A percentile compares a stretch with the other conserved stretches of the same genome.
phyloP scores from a whole-genome alignment of 2,329 filamentous ascomycete species.

The Xylaria sp. region DNA sequence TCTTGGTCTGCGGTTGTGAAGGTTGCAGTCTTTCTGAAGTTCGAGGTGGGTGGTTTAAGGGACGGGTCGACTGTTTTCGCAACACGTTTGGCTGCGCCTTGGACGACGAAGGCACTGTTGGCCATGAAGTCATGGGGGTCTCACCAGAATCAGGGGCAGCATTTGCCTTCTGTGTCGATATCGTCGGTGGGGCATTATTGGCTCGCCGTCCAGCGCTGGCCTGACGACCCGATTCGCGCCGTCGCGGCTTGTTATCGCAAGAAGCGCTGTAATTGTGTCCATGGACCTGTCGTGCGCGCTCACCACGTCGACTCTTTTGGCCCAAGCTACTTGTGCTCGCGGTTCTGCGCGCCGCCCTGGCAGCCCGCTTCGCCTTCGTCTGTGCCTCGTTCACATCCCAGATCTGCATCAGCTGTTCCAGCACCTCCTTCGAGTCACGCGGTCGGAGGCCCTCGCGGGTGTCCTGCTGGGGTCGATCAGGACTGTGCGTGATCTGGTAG shows the following conservation, averaged over 20 bases:
- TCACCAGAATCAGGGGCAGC: background rate
- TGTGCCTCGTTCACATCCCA: conserved; percentile 8
- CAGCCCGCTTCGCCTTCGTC: conserved; percentile 2
- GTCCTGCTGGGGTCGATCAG: conserved; percentile 10
- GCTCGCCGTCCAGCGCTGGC: too few relatives aligned
- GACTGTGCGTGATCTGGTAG: conserved; percentile 15
- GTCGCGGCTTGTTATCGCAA: background rate
- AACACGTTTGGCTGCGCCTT: background rate
- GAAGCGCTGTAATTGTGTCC: background rate
- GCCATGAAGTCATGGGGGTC: background rate
- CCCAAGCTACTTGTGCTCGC: background rate
- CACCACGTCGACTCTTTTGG: background rate
- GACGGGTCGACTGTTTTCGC: conserved; percentile 1
- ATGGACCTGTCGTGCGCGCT: background rate
- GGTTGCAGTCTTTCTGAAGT: background rate
- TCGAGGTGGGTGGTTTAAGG: background rate
- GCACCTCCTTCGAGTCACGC: conserved; percentile 8
- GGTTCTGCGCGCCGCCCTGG: background rate
- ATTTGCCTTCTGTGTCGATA: background rate
- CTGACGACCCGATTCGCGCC: too few relatives aligned
- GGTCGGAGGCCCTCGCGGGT: background rate
- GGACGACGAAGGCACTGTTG: background rate
- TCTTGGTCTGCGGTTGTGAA: background rate
- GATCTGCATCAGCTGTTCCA: conserved; percentile 8
- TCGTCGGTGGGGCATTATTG: too few relatives aligned